A percentile compares a stretch with the other conserved stretches of the same genome.
phyloP scores from a whole-genome alignment of 768 basidiomycete species.

The Kondoa malvinella region DNA sequence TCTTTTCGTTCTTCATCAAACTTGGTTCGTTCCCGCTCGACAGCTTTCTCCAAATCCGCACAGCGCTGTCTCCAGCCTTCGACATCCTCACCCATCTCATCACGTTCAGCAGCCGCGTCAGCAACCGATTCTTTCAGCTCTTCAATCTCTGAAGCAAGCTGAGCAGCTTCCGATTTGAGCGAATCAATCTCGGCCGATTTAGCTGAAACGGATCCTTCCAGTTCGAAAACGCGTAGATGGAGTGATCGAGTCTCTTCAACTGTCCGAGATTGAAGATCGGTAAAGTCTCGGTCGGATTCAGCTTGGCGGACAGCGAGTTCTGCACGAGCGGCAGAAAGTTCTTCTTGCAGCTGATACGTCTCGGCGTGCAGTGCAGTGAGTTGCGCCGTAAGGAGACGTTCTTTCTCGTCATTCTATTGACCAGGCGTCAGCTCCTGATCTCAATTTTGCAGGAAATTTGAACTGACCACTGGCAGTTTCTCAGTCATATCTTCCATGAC shows the following conservation, averaged over 20 bases:
- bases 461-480: not conserved
- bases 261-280: slow-evolving; percentile 22
- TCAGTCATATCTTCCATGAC: slow-evolving; percentile 15
- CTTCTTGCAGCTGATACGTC: not conserved
- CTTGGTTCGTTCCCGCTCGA: slow-evolving; percentile 47
- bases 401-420: not conserved
- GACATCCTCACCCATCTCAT: slow-evolving; percentile 71
- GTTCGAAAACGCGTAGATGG: slow-evolving; percentile 2
- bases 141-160: slow-evolving; percentile 34
- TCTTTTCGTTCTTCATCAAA: slow-evolving; percentile 66
- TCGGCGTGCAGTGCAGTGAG: not conserved
- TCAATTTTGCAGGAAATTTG: no score
- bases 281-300: slow-evolving; percentile 18
- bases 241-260: slow-evolving; percentile 19
- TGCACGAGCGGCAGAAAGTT: not conserved
- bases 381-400: not conserved
- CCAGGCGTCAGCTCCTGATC: no score
- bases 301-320: slow-evolving; percentile 11
- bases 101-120: slow-evolving; percentile 71
- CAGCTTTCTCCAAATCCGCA: slow-evolving; percentile 54
- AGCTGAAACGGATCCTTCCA: not conserved
- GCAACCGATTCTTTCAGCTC: slow-evolving; percentile 60
- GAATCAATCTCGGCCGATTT: not conserved
- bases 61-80: slow-evolving; percentile 71
- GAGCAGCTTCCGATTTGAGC: slow-evolving; percentile 19